phyloP scores from a whole-genome alignment of 805 yeast species.

The Myxozyma neotropica region DNA sequence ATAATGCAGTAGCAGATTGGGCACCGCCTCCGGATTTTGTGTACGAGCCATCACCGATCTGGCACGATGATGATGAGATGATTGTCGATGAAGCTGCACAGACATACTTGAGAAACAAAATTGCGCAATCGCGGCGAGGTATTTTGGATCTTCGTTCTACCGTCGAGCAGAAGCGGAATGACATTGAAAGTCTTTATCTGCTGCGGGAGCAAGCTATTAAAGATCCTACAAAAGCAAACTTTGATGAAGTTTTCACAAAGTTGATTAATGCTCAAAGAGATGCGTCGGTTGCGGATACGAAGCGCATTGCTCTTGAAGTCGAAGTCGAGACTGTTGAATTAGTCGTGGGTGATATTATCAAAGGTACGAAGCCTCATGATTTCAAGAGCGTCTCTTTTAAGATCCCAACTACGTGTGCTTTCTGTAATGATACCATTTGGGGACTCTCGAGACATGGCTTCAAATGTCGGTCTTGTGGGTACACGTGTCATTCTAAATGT shows the following conservation, averaged over 20 bases:
- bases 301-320: constrained; percentile 75
- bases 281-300: constrained; percentile 73
- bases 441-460: constrained; percentile 37
- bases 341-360: constrained; percentile 69
- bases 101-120: constrained; percentile 43
- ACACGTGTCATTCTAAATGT: constrained; percentile 36
- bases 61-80: constrained; percentile 93
- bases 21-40: constrained; percentile 82
- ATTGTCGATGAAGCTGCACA: constrained; percentile 51
- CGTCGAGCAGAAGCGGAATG: constrained; percentile 39
- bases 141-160: constrained; percentile 39
- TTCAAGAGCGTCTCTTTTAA: constrained; percentile 37
- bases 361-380: constrained; percentile 44
- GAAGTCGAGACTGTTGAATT: constrained; percentile 87
- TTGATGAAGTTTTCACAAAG: constrained; percentile 55
- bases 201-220: constrained; percentile 46
- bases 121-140: constrained; percentile 41
- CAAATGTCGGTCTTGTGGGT: constrained; percentile 35
- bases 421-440: constrained; percentile 36
- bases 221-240: constrained; percentile 52
- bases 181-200: constrained; percentile 37
- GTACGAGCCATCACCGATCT: constrained; percentile 84
- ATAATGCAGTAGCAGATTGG: constrained; percentile 70
- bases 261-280: constrained; percentile 58
- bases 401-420: constrained; percentile 36